Conservation (phyloP, 208 protist genomes). For the Angomonas deanei region DNA sequence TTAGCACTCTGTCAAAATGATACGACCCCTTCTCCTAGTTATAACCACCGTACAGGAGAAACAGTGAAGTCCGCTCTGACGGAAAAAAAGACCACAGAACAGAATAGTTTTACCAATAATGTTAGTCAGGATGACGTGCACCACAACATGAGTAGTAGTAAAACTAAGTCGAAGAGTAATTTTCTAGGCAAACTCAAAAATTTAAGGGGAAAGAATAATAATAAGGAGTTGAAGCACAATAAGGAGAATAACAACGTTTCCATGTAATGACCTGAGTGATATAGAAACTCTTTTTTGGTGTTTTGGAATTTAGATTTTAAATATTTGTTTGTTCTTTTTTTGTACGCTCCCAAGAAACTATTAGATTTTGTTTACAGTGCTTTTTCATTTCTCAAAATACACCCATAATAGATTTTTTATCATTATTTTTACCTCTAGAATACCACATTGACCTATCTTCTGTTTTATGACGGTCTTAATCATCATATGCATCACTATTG, state of each 20-base stretch:
- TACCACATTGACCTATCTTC: too few species aligned
- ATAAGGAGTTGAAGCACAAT: not conserved
- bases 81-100: not conserved
- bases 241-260: too few species aligned
- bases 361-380: not conserved
- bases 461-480: too few species aligned
- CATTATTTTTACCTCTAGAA: too few species aligned
- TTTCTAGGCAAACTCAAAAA: not conserved
- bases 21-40: too few species aligned
- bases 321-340: not conserved
- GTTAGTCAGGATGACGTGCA: not conserved
- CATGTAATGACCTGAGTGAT: too few species aligned
- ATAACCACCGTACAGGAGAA: too few species aligned
- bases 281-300: conserved; percentile 1
- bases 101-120: not conserved
- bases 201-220: conserved; percentile 5
- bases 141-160: not conserved
- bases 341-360: not conserved
- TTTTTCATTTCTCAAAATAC: too few species aligned
- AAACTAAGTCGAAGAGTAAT: not conserved
- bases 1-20: too few species aligned
- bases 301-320: not conserved
- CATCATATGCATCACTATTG: not conserved
- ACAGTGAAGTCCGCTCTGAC: too few species aligned
- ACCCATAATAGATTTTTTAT: too few species aligned